Evolutionary conservation across 2,329 filamentous ascomycete genomes (phyloP).

Genomic region (Colletotrichum musae): DNA sequence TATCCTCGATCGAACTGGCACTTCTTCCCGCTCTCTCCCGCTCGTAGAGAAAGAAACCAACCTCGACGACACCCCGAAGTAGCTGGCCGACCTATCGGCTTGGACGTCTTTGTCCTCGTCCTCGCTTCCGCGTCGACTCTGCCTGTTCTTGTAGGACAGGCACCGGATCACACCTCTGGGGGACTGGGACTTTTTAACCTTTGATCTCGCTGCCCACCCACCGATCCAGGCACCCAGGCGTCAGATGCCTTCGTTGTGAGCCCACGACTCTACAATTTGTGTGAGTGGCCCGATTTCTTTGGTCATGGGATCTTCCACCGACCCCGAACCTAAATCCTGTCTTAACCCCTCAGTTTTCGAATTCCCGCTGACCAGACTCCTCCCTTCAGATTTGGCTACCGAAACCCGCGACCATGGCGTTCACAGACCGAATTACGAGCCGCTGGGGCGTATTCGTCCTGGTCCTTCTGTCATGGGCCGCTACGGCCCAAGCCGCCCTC

Average conservation of each 20-base stretch:
- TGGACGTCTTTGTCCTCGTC: slow-evolving; percentile 19
- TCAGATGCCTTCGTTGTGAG: slow-evolving; percentile 39
- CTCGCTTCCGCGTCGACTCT: slow-evolving; percentile 32
- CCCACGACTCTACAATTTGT: slow-evolving; percentile 23
- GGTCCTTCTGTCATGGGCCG: slow-evolving; percentile 45
- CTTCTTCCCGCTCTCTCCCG: not conserved
- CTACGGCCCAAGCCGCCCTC: slow-evolving; percentile 39
- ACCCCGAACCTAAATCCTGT: slow-evolving; percentile 9
- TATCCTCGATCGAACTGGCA: slow-evolving; percentile 19
- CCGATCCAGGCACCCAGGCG: slow-evolving; percentile 32
- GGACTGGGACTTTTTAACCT: slow-evolving; percentile 27
- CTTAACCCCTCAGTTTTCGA: not conserved
- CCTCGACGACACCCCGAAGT: not conserved
- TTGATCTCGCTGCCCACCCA: slow-evolving; percentile 24
- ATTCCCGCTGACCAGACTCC: slow-evolving; percentile 11
- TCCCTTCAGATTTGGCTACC: slow-evolving; percentile 14
- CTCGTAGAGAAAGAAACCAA: slow-evolving; percentile 2
- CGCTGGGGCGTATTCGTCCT: slow-evolving; percentile 45
- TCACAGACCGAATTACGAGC: slow-evolving; percentile 42
- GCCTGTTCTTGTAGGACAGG: slow-evolving; percentile 30
- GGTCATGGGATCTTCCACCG: not conserved
- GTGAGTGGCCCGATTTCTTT: slow-evolving; percentile 16
- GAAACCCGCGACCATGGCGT: slow-evolving; percentile 43
- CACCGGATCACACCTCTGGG: slow-evolving; percentile 16
- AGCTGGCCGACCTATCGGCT: slow-evolving; percentile 5